Base-by-base conservation (phyloP, 805 yeast species). In the Wickerhamiella vanderwaltii region DNA sequence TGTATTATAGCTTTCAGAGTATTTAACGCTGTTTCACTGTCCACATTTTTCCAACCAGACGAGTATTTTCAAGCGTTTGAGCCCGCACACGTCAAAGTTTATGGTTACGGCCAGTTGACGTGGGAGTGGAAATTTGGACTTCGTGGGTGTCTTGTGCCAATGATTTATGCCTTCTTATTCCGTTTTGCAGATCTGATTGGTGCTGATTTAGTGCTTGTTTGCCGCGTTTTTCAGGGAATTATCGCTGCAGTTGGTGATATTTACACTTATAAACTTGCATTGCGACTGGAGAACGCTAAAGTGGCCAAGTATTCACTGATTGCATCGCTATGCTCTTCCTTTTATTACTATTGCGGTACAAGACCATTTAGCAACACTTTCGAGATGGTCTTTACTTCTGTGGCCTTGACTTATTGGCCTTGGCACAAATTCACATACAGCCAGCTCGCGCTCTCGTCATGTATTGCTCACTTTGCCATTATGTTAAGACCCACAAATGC, bases 21-120 rank as follows among this genome's bases (percentile, higher is more conserved):
- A 7, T 24, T 72, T 51, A 85, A 86, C 58, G 73, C 93, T 0
- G 54, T 81, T 18, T 57, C 76, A 1, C 71, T 74, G 4, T 56
- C 56, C 43, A 85, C 97, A 0, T 91, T 75, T 56, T 91, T 91
- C 62, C 99, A 91, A 58, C 88, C 98, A 0, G 99, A 91, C 59
- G 99, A 91, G 60, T 91, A 69, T 61, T 91, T 79, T 76, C 99
- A 91, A 60, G 68, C 87, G 0, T 62, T 91, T 39, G 98, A 91
- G 54, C 95, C 95, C 0, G 98, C 97, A 0, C 95, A 86, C 58
- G 44, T 54, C 3, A 62, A 68, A 28, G 79, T 79, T 0, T 85
- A 68, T 57, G 87, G 91, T 1, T 79, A 77, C 48, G 98, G 98
- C 0, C 73, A 74, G 51, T 56, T 75, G 28, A 85, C 97, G 0